These are phyloP conservation scores for Jackrogersella multiformis DNA, from an alignment of 495 filamentous ascomycete genomes.

Conservation along the genomic window DNA sequence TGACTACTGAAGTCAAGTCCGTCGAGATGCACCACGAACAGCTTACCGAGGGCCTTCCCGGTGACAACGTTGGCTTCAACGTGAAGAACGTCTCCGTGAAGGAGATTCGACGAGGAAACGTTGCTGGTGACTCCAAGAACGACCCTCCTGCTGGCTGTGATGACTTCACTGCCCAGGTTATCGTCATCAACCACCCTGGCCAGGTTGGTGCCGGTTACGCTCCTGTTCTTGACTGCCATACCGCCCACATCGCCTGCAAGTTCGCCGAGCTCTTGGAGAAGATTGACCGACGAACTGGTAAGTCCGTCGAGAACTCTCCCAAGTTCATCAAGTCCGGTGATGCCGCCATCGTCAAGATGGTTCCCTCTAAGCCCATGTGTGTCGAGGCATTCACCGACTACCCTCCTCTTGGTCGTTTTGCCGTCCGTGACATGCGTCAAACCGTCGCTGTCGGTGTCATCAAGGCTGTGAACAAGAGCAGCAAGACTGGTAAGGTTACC, in stretches of 20 bases:
- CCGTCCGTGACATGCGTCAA: constrained; percentile 91
- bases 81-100: constrained; percentile 99
- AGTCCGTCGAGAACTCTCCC: constrained; percentile 87
- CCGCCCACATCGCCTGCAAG: constrained; percentile 99
- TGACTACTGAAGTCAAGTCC: constrained; percentile 99
- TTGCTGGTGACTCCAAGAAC: constrained; percentile 99
- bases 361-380: constrained; percentile 99
- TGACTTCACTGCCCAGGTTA: constrained; percentile 99
- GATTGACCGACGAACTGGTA: constrained; percentile 99
- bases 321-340: constrained; percentile 99
- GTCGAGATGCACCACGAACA: constrained; percentile 99
- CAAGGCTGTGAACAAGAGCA: constrained; percentile 67
- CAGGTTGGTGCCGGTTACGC: constrained; percentile 99
- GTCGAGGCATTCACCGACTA: constrained; percentile 99
- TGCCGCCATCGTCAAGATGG: constrained; percentile 99
- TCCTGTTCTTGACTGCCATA: constrained; percentile 99
- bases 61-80: constrained; percentile 99
- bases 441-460: constrained; percentile 98
- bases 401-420: constrained; percentile 98
- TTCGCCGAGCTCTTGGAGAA: constrained; percentile 98
- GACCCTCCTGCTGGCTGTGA: constrained; percentile 90
- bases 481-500: constrained; percentile 59
- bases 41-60: constrained; percentile 93
- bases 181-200: constrained; percentile 99
- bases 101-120: constrained; percentile 99